Evolutionary conservation across 805 yeast species (phyloP).

Genomic region (Kregervanrija pseudodelftensis): DNA sequence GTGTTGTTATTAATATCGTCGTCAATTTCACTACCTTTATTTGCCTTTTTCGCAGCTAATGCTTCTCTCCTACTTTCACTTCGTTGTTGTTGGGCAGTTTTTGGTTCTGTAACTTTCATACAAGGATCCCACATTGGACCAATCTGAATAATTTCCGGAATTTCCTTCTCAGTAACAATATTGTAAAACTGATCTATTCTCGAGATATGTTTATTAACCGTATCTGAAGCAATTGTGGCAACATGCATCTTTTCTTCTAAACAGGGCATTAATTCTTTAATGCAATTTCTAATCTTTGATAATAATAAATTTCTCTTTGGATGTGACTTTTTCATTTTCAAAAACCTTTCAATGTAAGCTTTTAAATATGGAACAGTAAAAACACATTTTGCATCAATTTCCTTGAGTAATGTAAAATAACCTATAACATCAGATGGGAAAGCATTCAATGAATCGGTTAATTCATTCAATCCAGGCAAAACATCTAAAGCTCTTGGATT

Average conservation of each 20-base stretch:
- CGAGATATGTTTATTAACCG: conserved; percentile 56
- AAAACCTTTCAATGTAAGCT: conserved; percentile 42
- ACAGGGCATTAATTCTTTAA: conserved; percentile 78
- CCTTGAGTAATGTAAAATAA: conserved; percentile 81
- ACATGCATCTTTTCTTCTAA: conserved; percentile 97
- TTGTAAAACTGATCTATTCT: conserved; percentile 79
- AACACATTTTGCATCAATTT: conserved; percentile 91
- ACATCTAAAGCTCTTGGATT: conserved; percentile 31
- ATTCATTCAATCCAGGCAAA: conserved; percentile 85
- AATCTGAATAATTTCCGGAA: conserved; percentile 68
- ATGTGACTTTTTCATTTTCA: conserved; percentile 30
- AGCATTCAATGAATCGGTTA: conserved; percentile 86
- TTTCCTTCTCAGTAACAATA: conserved; percentile 64
- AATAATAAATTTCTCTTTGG: conserved; percentile 33
- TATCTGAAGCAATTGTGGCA: conserved; percentile 82
- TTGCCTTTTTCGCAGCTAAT: conserved; percentile 77
- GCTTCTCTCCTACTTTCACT: conserved; percentile 87
- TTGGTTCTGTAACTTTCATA: conserved; percentile 51
- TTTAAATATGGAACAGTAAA: conserved; percentile 63
- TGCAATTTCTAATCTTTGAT: conserved; percentile 35
- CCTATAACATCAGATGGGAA: conserved; percentile 77
- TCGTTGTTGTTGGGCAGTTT: conserved; percentile 68
- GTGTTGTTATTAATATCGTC: conserved; percentile 20
- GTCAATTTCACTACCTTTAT: conserved; percentile 17
- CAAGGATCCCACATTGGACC: conserved; percentile 91